phyloP scores from a whole-genome alignment of 257 asterid species.

The Leptodermis oblonga region DNA sequence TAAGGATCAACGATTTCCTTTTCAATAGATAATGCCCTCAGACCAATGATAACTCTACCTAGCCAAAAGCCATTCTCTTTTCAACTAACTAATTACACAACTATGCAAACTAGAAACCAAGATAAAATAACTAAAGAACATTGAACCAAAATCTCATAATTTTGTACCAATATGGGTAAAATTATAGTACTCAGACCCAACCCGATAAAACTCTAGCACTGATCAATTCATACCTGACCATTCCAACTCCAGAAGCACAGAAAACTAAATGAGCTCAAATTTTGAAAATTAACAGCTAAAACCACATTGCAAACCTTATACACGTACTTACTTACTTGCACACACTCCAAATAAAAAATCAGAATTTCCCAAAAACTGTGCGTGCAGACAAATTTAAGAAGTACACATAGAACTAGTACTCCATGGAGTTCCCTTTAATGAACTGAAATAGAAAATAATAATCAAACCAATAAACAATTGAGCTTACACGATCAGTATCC shows the following conservation, averaged over 20 bases:
- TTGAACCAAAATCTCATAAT: too few species aligned
- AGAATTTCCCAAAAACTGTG: neutral
- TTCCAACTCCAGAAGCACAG: neutral
- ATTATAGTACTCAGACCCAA: neutral
- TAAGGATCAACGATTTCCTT: neutral
- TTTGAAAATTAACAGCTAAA: neutral
- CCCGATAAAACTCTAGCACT: neutral
- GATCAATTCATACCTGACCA: neutral
- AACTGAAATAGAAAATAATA: neutral
- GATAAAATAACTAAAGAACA: too few species aligned
- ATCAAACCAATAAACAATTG: neutral
- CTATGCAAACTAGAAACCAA: neutral
- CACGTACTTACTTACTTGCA: neutral
- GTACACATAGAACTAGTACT: neutral
- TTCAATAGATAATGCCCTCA: neutral
- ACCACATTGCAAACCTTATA: neutral
- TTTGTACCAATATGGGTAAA: too few species aligned
- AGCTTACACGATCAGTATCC: slow-evolving; percentile 61
- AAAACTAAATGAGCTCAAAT: neutral
- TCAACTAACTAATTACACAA: neutral
- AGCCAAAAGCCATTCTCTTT: neutral
- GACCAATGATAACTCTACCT: neutral
- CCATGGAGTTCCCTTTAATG: neutral
- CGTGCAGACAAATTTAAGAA: neutral
- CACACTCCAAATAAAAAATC: neutral